Percentiles rank a stretch among this genome's conserved stretches.
Conservation (phyloP, 352 stramenopile genomes). For the Sclerospora graminicola region DNA sequence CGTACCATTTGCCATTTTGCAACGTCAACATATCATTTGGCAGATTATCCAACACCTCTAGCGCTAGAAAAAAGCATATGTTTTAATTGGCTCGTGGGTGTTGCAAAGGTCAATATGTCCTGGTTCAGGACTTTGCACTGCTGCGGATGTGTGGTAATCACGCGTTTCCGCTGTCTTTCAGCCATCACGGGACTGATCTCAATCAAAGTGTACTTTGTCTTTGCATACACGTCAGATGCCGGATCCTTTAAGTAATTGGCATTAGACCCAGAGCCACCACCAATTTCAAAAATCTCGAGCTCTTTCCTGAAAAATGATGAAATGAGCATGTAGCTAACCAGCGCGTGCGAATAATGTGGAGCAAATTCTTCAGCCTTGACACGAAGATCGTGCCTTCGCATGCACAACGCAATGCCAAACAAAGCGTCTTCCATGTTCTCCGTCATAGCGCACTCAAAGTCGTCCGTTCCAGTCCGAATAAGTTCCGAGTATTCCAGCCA, state of each 20-base stretch:
- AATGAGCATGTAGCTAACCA: slow-evolving; percentile 83
- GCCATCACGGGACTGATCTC: slow-evolving; percentile 86
- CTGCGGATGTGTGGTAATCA: slow-evolving; percentile 42
- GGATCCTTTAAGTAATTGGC: slow-evolving; percentile 75
- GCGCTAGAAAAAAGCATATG: slow-evolving; percentile 73
- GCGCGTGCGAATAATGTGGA: slow-evolving; percentile 79
- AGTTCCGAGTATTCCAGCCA: slow-evolving; percentile 47
- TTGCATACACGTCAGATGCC: slow-evolving; percentile 66
- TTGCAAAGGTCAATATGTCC: slow-evolving; percentile 71
- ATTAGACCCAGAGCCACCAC: slow-evolving; percentile 82
- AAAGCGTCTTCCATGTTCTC: slow-evolving; percentile 49
- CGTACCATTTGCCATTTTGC: slow-evolving; percentile 67
- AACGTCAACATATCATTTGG: slow-evolving; percentile 84
- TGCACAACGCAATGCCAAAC: slow-evolving; percentile 60
- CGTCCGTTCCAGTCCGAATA: slow-evolving; percentile 31
- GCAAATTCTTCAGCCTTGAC: slow-evolving; percentile 62
- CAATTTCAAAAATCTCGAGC: slow-evolving; percentile 80
- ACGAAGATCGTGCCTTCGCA: slow-evolving; percentile 46
- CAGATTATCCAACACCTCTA: slow-evolving; percentile 88
- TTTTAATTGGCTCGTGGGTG: slow-evolving; percentile 32
- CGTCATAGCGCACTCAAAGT: slow-evolving; percentile 44
- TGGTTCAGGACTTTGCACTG: slow-evolving; percentile 69
- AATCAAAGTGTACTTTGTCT: slow-evolving; percentile 81
- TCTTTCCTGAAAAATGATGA: slow-evolving; percentile 43
- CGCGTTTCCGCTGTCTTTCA: slow-evolving; percentile 57